These are phyloP conservation scores for Santalum album DNA, from an alignment of 164 flowering plant species.

Conservation along the genomic window DNA sequence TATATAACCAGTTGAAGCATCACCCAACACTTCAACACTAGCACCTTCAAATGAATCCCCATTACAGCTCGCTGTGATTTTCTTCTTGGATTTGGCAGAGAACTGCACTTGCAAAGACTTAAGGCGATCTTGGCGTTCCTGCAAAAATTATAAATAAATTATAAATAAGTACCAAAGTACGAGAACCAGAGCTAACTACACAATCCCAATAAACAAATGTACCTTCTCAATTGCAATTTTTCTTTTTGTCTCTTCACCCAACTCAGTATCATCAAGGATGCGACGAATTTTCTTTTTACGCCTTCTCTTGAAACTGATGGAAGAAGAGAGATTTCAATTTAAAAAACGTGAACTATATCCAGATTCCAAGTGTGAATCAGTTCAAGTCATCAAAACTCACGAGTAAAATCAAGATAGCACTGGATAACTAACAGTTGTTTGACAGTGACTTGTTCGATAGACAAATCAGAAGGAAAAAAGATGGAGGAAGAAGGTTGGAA, in stretches of 20 bases:
- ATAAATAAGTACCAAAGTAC: neutral
- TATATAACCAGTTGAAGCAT: slow-evolving; percentile 67
- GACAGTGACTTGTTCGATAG: no score
- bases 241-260: slow-evolving; percentile 90
- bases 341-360: no score
- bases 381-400: no score
- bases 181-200: neutral
- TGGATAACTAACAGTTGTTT: no score
- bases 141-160: slow-evolving; percentile 9
- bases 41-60: slow-evolving; percentile 43
- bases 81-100: slow-evolving; percentile 40
- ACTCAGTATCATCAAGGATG: slow-evolving; percentile 86
- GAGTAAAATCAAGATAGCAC: no score
- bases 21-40: slow-evolving; percentile 65
- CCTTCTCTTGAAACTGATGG: slow-evolving; percentile 44
- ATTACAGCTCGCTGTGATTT: slow-evolving; percentile 26
- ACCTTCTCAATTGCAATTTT: slow-evolving; percentile 99
- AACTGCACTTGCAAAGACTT: slow-evolving; percentile 69
- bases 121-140: slow-evolving; percentile 97
- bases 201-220: slow-evolving; percentile 6
- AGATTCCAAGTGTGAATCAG: no score
- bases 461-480: no score
- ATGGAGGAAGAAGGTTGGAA: no score
- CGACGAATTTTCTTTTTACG: slow-evolving; percentile 71
- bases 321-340: neutral